Percentiles rank a stretch among this genome's conserved stretches.
These are phyloP conservation scores for Sugiyamaella lignohabitans DNA, from an alignment of 805 yeast genomes.

Conservation along the genomic window DNA sequence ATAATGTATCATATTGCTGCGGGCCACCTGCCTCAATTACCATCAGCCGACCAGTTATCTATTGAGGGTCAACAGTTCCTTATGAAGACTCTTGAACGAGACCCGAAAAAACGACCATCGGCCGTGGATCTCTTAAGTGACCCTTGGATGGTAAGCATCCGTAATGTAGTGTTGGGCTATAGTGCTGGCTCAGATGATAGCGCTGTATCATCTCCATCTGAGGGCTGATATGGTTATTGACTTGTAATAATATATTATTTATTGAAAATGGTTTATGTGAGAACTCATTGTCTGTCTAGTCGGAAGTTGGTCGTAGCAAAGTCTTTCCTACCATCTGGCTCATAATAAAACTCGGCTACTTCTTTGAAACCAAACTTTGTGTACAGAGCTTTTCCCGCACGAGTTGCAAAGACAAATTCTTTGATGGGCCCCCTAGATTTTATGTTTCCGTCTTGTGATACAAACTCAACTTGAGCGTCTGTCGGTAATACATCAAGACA, in stretches of 20 bases:
- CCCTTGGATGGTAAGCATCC: constrained; percentile 62
- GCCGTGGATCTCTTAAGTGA: constrained; percentile 84
- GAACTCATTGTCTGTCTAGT: not conserved
- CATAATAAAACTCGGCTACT: not conserved
- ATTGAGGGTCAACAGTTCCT: constrained; percentile 66
- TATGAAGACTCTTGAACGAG: constrained; percentile 69
- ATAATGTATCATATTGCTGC: constrained; percentile 98
- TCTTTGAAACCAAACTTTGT: constrained; percentile 11
- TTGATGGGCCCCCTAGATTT: constrained; percentile 14
- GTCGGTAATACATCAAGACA: constrained; percentile 9
- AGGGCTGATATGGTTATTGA: not conserved
- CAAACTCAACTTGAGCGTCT: constrained; percentile 3
- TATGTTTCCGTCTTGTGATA: constrained; percentile 7
- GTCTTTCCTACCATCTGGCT: not conserved
- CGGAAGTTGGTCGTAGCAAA: not conserved
- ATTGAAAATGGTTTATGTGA: not conserved
- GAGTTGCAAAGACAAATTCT: constrained; percentile 11
- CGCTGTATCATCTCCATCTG: constrained; percentile 1
- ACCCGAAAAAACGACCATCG: constrained; percentile 70
- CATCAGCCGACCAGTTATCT: constrained; percentile 70
- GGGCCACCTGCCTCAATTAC: constrained; percentile 84
- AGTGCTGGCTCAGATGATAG: not conserved
- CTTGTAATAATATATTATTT: not conserved
- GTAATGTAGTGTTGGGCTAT: constrained; percentile 14
- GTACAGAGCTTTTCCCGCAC: constrained; percentile 12